Evolutionary conservation across 768 basidiomycete genomes (phyloP), one percentile per base, ranked within the genome.

Genomic region (Leccinum disarticulatum): DNA sequence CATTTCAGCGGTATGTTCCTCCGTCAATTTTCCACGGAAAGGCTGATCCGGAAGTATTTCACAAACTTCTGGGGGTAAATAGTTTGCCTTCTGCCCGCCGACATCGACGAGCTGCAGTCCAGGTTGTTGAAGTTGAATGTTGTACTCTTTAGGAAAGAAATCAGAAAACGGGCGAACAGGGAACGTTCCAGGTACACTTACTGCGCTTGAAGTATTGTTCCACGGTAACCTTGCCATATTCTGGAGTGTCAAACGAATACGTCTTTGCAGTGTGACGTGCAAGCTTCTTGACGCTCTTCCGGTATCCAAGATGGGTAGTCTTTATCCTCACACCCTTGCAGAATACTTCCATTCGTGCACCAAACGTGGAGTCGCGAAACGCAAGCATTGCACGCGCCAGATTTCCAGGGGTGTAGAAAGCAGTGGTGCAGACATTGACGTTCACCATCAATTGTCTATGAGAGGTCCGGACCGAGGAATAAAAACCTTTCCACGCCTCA

Each of bases 231-330:
- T 69, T 72, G 6, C 75, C 74, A 52, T 73, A 68, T 30, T 80
- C 80, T 2, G 76, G 71, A 6, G 78, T 73, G 9, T 70, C 65
- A 61, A 83, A 83, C 13, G 56, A 69, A 60, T 80, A 72, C 31
- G 78, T 68, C 38, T 51, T 73, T 15, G 83, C 77, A 10, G 36
- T 79, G 19, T 73, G 51, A 25, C 77, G 75, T 13, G 78, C 76
- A 14, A 89, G 68, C 3, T 71, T 71, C 70, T 87, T 88, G 59
- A 93, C 80, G 0, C 86, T 85, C 74, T 91, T 93, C 68, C 77
- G 83, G 66, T 91, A 87, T n/a, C 85, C 84, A 14, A 93, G 77
- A 72, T 93, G 90, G 2, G 71, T 80, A 1, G 90, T 84, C 68
- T 78, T 79, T 51, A 93, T 76, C 41, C 91, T 77, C 3, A 92